These are phyloP conservation scores for Gamsiella multidivaricata DNA, from an alignment of 192 early-diverging fungal genomes.

Conservation along the genomic window DNA sequence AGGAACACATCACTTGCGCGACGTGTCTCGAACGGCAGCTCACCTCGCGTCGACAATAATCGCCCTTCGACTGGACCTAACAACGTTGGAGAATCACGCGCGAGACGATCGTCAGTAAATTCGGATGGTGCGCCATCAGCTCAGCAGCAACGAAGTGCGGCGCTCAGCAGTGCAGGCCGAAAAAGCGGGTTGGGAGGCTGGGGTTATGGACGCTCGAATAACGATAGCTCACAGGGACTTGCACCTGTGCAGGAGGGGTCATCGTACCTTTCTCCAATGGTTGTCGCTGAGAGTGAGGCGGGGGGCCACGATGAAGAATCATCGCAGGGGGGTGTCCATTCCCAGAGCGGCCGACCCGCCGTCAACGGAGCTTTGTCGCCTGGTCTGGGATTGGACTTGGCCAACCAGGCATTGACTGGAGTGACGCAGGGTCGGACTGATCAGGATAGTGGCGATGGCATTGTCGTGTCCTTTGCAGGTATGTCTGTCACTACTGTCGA, in stretches of 20 bases:
- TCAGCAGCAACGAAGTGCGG: conserved; percentile 2
- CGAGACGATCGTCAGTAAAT: conserved; percentile 16
- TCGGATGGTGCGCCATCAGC: conserved; percentile 21
- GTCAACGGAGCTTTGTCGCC: conserved; percentile 29
- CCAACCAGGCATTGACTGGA: conserved; percentile 25
- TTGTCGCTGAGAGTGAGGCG: conserved; percentile 21
- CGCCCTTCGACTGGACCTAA: conserved; percentile 25
- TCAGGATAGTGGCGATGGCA: conserved; percentile 63
- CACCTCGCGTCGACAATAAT: background rate
- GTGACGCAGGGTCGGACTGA: conserved; percentile 53
- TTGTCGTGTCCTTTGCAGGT: conserved; percentile 69
- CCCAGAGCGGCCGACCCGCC: conserved; percentile 20
- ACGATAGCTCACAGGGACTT: conserved; percentile 9
- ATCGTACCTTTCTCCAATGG: conserved; percentile 11
- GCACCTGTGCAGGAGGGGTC: conserved; percentile 46
- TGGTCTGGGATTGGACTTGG: conserved; percentile 43
- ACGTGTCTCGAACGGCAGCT: conserved; percentile 32
- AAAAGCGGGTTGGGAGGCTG: conserved; percentile 37
- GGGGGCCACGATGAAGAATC: conserved; percentile 33
- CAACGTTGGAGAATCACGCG: conserved; percentile 7
- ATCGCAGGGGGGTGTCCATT: background rate
- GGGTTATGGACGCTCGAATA: conserved; percentile 25
- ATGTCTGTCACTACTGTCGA: background rate
- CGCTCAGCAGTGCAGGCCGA: conserved; percentile 8
- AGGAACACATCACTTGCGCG: conserved; percentile 21